Conservation (phyloP, 352 stramenopile genomes). For the Globisporangium yorkense region DNA sequence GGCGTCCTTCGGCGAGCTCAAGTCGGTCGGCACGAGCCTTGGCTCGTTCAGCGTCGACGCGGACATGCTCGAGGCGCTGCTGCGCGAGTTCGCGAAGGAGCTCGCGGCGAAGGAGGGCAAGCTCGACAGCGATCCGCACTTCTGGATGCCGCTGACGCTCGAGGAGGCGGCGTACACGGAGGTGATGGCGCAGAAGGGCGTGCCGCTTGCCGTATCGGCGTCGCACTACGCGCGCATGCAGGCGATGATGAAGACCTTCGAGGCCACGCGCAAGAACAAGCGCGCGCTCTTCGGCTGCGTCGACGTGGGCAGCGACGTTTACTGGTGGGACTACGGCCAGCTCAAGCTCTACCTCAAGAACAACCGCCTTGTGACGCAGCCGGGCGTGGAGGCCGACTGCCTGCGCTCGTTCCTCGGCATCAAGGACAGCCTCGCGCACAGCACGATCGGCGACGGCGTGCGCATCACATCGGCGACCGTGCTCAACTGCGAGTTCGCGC, state of each 20-base stretch:
- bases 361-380: constrained; percentile 91
- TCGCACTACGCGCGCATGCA: constrained; percentile 92
- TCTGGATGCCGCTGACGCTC: constrained; percentile 98
- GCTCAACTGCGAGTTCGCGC: constrained; percentile 73
- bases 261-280: constrained; percentile 46
- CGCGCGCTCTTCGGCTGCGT: constrained; percentile 95
- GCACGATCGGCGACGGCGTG: constrained; percentile 53
- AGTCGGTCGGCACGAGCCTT: constrained; percentile 93
- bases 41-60: constrained; percentile 95
- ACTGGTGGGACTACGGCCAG: constrained; percentile 99
- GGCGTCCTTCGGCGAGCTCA: constrained; percentile 90
- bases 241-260: constrained; percentile 86
- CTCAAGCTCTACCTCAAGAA: constrained; percentile 98
- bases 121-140: constrained; percentile 96
- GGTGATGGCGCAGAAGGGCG: constrained; percentile 94
- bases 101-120: constrained; percentile 90
- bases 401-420: constrained; percentile 78
- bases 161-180: constrained; percentile 88
- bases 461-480: constrained; percentile 62
- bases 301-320: constrained; percentile 94
- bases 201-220: constrained; percentile 53
- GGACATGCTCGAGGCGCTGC: constrained; percentile 89
- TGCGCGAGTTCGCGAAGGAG: constrained; percentile 91
- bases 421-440: constrained; percentile 70
- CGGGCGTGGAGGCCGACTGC: constrained; percentile 72